phyloP scores from a whole-genome alignment of 2,329 filamentous ascomycete species.

The Aspergillus tamarii region DNA sequence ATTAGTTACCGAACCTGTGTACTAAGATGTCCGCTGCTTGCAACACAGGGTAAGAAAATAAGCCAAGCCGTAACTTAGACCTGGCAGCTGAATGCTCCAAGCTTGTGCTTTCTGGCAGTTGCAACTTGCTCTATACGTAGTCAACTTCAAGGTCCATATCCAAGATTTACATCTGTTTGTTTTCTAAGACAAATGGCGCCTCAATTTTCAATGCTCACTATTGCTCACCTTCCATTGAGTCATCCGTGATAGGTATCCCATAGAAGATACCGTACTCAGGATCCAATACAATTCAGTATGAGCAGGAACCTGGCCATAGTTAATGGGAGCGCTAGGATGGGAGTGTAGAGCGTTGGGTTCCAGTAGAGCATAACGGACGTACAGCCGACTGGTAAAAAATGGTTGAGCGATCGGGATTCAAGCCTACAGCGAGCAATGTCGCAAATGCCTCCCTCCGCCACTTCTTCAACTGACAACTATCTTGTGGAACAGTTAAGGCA shows the following conservation, averaged over 20 bases:
- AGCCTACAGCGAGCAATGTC: slow-evolving; percentile 78
- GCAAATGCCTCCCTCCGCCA: slow-evolving; percentile 77
- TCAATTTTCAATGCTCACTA: neutral
- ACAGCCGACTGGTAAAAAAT: slow-evolving; percentile 84
- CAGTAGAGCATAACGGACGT: slow-evolving; percentile 30
- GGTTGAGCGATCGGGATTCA: slow-evolving; percentile 74
- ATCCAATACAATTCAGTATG: slow-evolving; percentile 98
- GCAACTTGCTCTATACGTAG: slow-evolving; percentile 68
- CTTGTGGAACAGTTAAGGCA: slow-evolving; percentile 80
- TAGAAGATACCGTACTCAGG: slow-evolving; percentile 84
- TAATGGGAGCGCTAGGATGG: slow-evolving; percentile 1
- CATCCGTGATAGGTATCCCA: slow-evolving; percentile 96
- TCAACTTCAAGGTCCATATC: slow-evolving; percentile 10
- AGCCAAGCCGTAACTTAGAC: slow-evolving; percentile 75
- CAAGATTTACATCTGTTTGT: neutral
- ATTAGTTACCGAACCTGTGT: slow-evolving; percentile 60
- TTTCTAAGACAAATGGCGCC: neutral
- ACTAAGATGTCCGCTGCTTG: slow-evolving; percentile 94
- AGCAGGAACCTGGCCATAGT: slow-evolving; percentile 62
- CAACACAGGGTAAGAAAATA: slow-evolving; percentile 95
- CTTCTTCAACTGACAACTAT: slow-evolving; percentile 62
- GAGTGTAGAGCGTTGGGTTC: neutral
- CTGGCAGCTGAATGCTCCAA: slow-evolving; percentile 61
- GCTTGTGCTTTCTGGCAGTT: slow-evolving; percentile 61
- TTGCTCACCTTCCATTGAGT: slow-evolving; percentile 90